phyloP scores from a whole-genome alignment of 768 basidiomycete genomes.

The Suillus ampliporus region DNA sequence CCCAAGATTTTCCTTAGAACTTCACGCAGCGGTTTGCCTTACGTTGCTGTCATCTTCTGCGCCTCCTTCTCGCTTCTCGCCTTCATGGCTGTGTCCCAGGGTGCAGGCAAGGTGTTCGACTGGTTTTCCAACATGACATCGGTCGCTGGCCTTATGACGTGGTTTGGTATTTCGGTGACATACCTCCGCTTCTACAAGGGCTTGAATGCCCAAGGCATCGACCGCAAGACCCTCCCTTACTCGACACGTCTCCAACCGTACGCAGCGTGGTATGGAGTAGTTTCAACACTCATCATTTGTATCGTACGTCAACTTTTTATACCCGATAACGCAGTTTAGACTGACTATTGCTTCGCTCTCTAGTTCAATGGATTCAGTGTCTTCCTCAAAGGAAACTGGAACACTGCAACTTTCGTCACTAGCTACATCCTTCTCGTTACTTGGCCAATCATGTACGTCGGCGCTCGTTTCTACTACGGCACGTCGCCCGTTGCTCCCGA shows the following conservation, averaged over 20 bases:
- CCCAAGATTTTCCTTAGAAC: slow-evolving; percentile 79
- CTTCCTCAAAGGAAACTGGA: slow-evolving; percentile 61
- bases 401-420: slow-evolving; percentile 74
- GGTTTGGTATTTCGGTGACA: slow-evolving; percentile 78
- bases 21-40: slow-evolving; percentile 76
- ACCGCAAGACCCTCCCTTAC: slow-evolving; percentile 76
- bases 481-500: slow-evolving; percentile 37
- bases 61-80: slow-evolving; percentile 72
- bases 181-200: slow-evolving; percentile 89
- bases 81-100: slow-evolving; percentile 75
- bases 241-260: slow-evolving; percentile 69
- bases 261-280: slow-evolving; percentile 61
- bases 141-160: slow-evolving; percentile 72
- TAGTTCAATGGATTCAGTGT: slow-evolving; percentile 57
- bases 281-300: slow-evolving; percentile 53
- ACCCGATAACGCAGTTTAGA: slow-evolving; percentile 21
- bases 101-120: slow-evolving; percentile 75
- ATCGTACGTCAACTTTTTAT: slow-evolving; percentile 53
- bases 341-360: slow-evolving; percentile 43
- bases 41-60: slow-evolving; percentile 70
- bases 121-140: slow-evolving; percentile 86
- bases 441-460: slow-evolving; percentile 78
- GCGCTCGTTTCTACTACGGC: slow-evolving; percentile 53
- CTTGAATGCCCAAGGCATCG: slow-evolving; percentile 77
- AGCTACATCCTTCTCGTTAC: slow-evolving; percentile 75